Percentiles rank a stretch among this genome's conserved stretches.
phyloP scores from a whole-genome alignment of 805 yeast species.

The Ogataea paradorogensis region DNA sequence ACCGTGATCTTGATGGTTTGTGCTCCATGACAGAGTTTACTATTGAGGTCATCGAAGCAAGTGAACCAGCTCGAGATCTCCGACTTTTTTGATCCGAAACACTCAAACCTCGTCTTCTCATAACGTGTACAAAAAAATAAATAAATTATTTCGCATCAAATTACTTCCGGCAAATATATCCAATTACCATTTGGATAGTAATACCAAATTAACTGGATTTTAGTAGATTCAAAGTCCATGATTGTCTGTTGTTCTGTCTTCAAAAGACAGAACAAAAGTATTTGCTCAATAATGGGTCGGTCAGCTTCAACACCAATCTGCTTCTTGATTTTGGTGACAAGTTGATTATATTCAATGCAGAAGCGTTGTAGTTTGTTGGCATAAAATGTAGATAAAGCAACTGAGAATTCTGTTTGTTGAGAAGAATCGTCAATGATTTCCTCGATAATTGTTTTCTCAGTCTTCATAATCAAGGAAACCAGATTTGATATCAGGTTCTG shows the following conservation, averaged over 20 bases:
- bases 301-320: neutral
- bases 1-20: neutral
- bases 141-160: slow-evolving; percentile 1
- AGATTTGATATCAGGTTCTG: neutral
- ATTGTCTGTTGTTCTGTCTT: neutral
- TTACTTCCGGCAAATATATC: slow-evolving; percentile 8
- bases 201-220: slow-evolving; percentile 3
- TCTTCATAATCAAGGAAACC: neutral
- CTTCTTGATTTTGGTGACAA: neutral
- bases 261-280: neutral
- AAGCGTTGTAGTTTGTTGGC: neutral
- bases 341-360: neutral
- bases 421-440: neutral
- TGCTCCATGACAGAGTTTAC: neutral
- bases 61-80: slow-evolving; percentile 54
- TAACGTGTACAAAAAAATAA: slow-evolving; percentile 13
- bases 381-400: neutral
- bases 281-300: neutral
- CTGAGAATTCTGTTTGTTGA: neutral
- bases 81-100: slow-evolving; percentile 22
- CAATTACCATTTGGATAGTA: neutral
- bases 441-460: neutral
- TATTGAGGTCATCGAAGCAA: slow-evolving; percentile 35
- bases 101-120: slow-evolving; percentile 25
- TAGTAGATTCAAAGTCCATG: neutral